phyloP scores from a whole-genome alignment of 2,329 filamentous ascomycete species.

The Drechslera avenae region DNA sequence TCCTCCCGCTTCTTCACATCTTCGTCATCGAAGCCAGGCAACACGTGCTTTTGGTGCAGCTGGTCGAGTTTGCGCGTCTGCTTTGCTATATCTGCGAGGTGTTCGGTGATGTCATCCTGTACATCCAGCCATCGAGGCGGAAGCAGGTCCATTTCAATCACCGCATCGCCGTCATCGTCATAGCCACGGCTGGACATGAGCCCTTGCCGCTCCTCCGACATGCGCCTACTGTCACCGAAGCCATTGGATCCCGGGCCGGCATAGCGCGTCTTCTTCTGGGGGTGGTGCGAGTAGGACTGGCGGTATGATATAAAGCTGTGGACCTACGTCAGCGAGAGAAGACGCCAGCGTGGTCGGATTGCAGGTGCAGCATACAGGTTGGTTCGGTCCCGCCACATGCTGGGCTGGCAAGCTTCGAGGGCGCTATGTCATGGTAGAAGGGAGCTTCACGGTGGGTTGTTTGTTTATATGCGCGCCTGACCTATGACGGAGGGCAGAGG shows the following conservation, averaged over 20 bases:
- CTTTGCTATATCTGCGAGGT: conserved; percentile 77
- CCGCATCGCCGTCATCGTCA: conserved; percentile 84
- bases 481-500: background rate
- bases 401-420: conserved; percentile 34
- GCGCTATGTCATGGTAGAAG: conserved; percentile 39
- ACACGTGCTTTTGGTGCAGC: conserved; percentile 93
- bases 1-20: conserved; percentile 87
- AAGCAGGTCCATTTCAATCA: conserved; percentile 97
- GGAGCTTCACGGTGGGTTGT: conserved; percentile 2
- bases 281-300: conserved; percentile 96
- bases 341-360: conserved; percentile 15
- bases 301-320: conserved; percentile 96
- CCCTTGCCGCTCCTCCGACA: conserved; percentile 72
- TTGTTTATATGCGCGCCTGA: too few species aligned
- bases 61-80: conserved; percentile 87
- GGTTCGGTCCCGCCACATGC: conserved; percentile 98
- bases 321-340: conserved; percentile 42
- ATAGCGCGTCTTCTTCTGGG: conserved; percentile 77
- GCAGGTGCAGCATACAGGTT: conserved; percentile 74
- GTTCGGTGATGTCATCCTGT: conserved; percentile 88
- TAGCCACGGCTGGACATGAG: conserved; percentile 81
- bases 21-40: conserved; percentile 96
- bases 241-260: conserved; percentile 60
- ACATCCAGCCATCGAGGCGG: conserved; percentile 95
- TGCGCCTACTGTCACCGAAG: conserved; percentile 51